Evolutionary conservation across 805 yeast species (phyloP), one percentile per base, ranked within the genome.

Genomic region (Zygosaccharomyces gambellarensis): DNA sequence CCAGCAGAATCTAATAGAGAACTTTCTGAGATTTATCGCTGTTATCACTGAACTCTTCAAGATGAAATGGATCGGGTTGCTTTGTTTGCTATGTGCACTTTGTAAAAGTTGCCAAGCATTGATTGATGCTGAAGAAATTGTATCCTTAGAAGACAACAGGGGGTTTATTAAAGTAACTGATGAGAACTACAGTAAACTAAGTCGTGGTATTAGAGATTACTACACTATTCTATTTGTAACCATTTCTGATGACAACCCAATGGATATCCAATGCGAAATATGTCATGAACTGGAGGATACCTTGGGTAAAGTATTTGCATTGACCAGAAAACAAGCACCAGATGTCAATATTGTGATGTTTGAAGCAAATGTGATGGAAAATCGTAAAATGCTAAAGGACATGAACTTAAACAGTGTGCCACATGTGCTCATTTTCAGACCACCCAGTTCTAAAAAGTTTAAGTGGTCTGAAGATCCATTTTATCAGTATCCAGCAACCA

Each of bases 391-490:
- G 22, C 76, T 79, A 51, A 61, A 67, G 23, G 63, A 67, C 8
- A 56, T 82, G 46, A 63, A 68, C 2, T 59, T 85, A 48, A 65
- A 65, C 2, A 69, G 79, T 2, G 79, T 83, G 3, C 94, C 95
- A 1, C 82, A 80, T 51, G 55, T 83, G n/a, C 80, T 89, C 81
- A 69, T 85, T 2, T 74, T 79, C 48, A 89, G 90, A 3, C 85
- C 81, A 3, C 43, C 61, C 5, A 56, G 55, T 3, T 60, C 59
- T 43, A 66, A 63, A 4, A 59, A 39, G 3, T 63, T 63, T 45
- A 43, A 52, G 14, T 65, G 68, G 68, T 36, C 61, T 8, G 48
- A 51, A 2, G 57, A 64, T 19, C 67, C 67, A 53, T 69, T 68
- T 69, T 57, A 75, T 71, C 55, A 69, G 49, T 62, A 72, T 64